Percentiles rank a stretch among this genome's conserved stretches.
phyloP scores from a whole-genome alignment of 306 rosid genomes.

The Sesbania bispinosa region DNA sequence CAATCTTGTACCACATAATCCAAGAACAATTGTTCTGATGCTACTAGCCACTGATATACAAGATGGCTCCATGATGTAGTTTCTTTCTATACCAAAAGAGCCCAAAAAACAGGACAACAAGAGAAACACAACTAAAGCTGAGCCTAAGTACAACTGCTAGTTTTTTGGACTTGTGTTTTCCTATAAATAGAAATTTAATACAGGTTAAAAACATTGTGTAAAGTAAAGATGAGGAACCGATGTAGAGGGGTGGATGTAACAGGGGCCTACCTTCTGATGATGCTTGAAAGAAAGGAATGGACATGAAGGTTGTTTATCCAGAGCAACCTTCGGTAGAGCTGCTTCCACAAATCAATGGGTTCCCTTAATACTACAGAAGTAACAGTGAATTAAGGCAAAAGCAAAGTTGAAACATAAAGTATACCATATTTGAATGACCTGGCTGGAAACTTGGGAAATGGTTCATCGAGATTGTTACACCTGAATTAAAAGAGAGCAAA shows the following conservation, averaged over 20 bases:
- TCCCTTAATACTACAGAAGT: constrained; percentile 65
- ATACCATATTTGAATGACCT: constrained; percentile 77
- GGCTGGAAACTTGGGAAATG: constrained; percentile 86
- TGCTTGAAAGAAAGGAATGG: constrained; percentile 55
- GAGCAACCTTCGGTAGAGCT: constrained; percentile 74
- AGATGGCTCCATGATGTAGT: constrained; percentile 54
- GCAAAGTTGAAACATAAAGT: constrained; percentile 20
- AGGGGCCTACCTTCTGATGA: constrained; percentile 60
- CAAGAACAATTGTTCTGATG: background rate
- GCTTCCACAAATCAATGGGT: constrained; percentile 80
- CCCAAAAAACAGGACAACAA: constrained; percentile 49
- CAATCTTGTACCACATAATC: background rate
- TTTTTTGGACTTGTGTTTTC: constrained; percentile 57
- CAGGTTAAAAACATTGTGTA: background rate
- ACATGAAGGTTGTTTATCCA: constrained; percentile 52
- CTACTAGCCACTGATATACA: constrained; percentile 62
- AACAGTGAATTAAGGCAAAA: constrained; percentile 33
- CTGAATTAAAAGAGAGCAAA: background rate
- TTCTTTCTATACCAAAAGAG: constrained; percentile 61
- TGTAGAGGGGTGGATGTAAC: background rate
- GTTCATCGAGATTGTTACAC: constrained; percentile 78
- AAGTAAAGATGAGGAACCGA: background rate
- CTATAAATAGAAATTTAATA: constrained; percentile 27
- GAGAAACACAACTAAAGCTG: constrained; percentile 60
- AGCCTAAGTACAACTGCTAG: constrained; percentile 80